Percentiles rank a stretch among this genome's conserved stretches.
Conservation (phyloP, 768 basidiomycete genomes). For the Agrocybe chaxingu region DNA sequence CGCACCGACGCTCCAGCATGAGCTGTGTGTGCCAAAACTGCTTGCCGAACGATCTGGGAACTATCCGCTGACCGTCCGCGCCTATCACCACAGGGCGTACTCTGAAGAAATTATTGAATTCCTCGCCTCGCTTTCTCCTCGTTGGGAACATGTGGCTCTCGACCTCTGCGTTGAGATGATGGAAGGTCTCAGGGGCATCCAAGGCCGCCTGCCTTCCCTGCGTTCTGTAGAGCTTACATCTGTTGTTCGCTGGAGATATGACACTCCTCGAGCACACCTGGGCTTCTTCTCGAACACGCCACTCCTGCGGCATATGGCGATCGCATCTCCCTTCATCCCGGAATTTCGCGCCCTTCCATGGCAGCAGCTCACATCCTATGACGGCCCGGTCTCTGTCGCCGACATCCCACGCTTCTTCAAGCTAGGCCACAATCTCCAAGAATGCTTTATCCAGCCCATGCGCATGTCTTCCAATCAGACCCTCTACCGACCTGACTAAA, state of each 20-base stretch:
- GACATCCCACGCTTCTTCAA: constrained; percentile 3
- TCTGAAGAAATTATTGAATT: not conserved
- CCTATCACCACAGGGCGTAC: not conserved
- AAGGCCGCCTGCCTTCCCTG: not conserved
- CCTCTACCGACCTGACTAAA: no score
- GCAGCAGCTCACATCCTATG: constrained; percentile 1
- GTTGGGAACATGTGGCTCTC: constrained; percentile 2
- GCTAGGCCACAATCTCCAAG: constrained; percentile 1
- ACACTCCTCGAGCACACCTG: not conserved
- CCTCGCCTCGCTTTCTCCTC: not conserved
- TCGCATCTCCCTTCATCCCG: not conserved
- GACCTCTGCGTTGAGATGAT: not conserved
- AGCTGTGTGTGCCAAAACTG: no score
- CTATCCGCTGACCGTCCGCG: not conserved
- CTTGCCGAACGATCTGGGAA: no score
- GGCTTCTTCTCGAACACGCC: not conserved
- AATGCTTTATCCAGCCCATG: constrained; percentile 4
- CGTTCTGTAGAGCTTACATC: not conserved
- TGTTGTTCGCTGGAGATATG: constrained; percentile 1
- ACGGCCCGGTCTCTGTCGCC: not conserved
- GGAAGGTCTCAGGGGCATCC: not conserved
- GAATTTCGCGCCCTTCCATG: not conserved
- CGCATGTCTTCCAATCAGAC: no score
- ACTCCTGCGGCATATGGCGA: not conserved
- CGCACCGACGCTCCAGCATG: no score